These are phyloP conservation scores for Colletotrichum sp. DNA, from an alignment of 2,329 filamentous ascomycete genomes.

Conservation along the genomic window DNA sequence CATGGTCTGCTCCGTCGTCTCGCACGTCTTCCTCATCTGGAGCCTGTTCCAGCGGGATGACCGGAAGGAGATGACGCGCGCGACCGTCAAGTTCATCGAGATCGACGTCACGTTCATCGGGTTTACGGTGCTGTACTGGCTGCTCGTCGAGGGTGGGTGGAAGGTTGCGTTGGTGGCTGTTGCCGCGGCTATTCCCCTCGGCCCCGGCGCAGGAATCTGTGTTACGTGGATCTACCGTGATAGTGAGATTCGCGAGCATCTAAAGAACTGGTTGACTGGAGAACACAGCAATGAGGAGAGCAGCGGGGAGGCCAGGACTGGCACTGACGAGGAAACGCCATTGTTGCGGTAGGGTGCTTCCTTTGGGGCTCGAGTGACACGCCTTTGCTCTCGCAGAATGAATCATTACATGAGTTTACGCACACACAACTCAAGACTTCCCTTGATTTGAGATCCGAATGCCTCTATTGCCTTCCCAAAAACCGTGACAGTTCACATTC, in stretches of 20 bases:
- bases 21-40: conserved; percentile 49
- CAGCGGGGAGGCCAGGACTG: not conserved
- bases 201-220: conserved; percentile 43
- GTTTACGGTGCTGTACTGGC: conserved; percentile 57
- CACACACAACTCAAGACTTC: not conserved
- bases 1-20: conserved; percentile 44
- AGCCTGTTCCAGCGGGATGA: conserved; percentile 46
- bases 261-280: conserved; percentile 13
- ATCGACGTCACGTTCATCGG: conserved; percentile 51
- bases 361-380: not conserved
- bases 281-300: not conserved
- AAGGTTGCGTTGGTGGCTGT: conserved; percentile 37
- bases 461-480: no score
- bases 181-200: conserved; percentile 33
- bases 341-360: conserved; percentile 24
- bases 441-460: not conserved
- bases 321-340: conserved; percentile 37
- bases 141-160: conserved; percentile 56
- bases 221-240: conserved; percentile 46
- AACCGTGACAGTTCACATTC: no score
- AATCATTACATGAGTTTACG: not conserved
- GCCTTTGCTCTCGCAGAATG: not conserved
- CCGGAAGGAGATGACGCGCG: conserved; percentile 54
- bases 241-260: conserved; percentile 32
- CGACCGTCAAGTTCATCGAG: conserved; percentile 49